These are phyloP conservation scores for Phytophthora rubi DNA, from an alignment of 352 stramenopile genomes.

Conservation along the genomic window DNA sequence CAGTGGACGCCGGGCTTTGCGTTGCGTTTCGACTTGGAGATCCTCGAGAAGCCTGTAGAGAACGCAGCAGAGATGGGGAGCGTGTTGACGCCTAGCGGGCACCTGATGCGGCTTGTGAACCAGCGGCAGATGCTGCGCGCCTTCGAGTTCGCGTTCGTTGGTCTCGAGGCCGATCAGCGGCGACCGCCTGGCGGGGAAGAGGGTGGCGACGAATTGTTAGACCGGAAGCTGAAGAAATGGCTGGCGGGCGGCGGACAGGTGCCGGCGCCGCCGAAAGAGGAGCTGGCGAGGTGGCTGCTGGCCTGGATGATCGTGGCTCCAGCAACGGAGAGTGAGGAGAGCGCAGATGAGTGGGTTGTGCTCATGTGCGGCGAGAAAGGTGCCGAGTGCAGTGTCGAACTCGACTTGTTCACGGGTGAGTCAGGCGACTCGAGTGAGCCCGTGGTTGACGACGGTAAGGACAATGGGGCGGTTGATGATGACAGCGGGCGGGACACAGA, in stretches of 20 bases:
- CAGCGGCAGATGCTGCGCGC: constrained; percentile 55
- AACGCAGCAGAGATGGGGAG: neutral
- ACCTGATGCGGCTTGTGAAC: constrained; percentile 41
- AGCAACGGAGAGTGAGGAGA: neutral
- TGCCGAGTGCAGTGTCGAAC: constrained; percentile 10
- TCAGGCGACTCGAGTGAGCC: constrained; percentile 14
- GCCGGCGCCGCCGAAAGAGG: constrained; percentile 45
- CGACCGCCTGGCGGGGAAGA: constrained; percentile 15
- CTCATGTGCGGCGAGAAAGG: constrained; percentile 35
- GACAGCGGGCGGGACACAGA: constrained; percentile 14
- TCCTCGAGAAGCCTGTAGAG: constrained; percentile 13
- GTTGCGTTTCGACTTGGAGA: constrained; percentile 45
- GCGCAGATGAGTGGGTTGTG: constrained; percentile 28
- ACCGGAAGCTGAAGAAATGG: constrained; percentile 36
- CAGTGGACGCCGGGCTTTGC: constrained; percentile 48
- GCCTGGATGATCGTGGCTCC: constrained; percentile 45
- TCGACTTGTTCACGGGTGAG: constrained; percentile 6
- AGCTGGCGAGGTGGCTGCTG: constrained; percentile 67
- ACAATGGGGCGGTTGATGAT: constrained; percentile 11
- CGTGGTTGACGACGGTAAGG: neutral
- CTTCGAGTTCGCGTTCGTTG: constrained; percentile 47
- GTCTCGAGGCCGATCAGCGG: neutral
- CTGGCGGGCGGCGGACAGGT: constrained; percentile 34
- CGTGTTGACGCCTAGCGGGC: constrained; percentile 7
- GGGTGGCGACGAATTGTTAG: constrained; percentile 22